phyloP scores from a whole-genome alignment of 352 stramenopile genomes.

The Globisporangium spiculum region DNA sequence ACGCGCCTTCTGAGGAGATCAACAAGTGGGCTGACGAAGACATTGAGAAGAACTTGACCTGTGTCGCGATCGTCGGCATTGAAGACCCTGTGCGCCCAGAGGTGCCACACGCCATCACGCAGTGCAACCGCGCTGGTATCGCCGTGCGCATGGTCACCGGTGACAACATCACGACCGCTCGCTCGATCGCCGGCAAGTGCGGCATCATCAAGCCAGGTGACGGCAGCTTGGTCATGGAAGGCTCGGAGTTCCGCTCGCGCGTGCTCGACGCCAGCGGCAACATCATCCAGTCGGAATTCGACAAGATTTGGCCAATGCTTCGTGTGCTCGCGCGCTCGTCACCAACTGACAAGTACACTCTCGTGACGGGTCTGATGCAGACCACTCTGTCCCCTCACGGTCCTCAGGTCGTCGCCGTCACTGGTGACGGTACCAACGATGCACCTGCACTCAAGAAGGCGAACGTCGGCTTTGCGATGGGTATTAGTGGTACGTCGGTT shows the following conservation, averaged over 20 bases:
- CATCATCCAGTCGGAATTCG: slow-evolving; percentile 62
- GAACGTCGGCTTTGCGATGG: slow-evolving; percentile 96
- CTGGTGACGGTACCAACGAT: slow-evolving; percentile 96
- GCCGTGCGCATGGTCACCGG: slow-evolving; percentile 91
- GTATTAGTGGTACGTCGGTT: slow-evolving; percentile 90
- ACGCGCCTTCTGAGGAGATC: slow-evolving; percentile 21
- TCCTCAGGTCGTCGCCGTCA: slow-evolving; percentile 93
- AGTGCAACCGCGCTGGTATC: slow-evolving; percentile 92
- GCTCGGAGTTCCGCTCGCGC: slow-evolving; percentile 42
- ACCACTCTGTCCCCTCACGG: slow-evolving; percentile 49
- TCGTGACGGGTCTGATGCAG: slow-evolving; percentile 62
- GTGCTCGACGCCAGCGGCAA: slow-evolving; percentile 52
- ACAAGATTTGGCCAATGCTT: slow-evolving; percentile 70
- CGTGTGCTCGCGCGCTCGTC: slow-evolving; percentile 61
- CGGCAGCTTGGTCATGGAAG: slow-evolving; percentile 58
- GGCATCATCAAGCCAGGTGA: slow-evolving; percentile 83
- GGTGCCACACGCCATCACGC: slow-evolving; percentile 90
- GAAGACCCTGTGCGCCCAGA: slow-evolving; percentile 91
- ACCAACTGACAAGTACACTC: slow-evolving; percentile 66
- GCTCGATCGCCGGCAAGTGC: slow-evolving; percentile 85
- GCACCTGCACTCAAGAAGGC: slow-evolving; percentile 93
- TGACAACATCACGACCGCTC: slow-evolving; percentile 89
- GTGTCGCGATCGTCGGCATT: slow-evolving; percentile 87
- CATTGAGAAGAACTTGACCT: slow-evolving; percentile 40
- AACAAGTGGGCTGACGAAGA: slow-evolving; percentile 19